Evolutionary conservation across 2,329 filamentous ascomycete genomes (phyloP).

Genomic region (Penicillium sp.): DNA sequence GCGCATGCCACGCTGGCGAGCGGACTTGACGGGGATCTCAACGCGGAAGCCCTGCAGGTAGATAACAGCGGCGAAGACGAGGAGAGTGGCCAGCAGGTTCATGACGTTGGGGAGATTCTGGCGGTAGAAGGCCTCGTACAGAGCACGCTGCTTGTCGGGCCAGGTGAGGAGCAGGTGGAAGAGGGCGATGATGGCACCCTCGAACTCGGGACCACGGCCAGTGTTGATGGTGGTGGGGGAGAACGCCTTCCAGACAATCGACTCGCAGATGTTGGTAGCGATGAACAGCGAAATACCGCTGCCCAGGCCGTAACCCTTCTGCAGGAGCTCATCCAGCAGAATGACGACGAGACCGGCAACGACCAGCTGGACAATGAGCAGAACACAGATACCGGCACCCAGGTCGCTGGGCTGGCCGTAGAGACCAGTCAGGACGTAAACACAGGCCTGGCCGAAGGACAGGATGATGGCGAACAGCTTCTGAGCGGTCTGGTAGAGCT

Average conservation of each 20-base stretch:
- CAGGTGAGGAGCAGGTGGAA: constrained; percentile 98
- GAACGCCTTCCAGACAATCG: constrained; percentile 99
- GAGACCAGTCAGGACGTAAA: constrained; percentile 97
- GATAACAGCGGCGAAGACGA: constrained; percentile 96
- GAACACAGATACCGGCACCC: constrained; percentile 95
- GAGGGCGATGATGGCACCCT: constrained; percentile 95
- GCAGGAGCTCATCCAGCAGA: constrained; percentile 96
- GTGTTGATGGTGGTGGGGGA: constrained; percentile 99
- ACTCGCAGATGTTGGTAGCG: constrained; percentile 99
- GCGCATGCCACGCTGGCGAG: constrained; percentile 96
- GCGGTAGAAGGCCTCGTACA: constrained; percentile 98
- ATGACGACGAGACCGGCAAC: constrained; percentile 98
- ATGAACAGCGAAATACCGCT: constrained; percentile 99
- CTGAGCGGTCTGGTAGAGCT: constrained; percentile 99
- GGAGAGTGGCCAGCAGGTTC: constrained; percentile 91
- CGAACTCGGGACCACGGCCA: constrained; percentile 96
- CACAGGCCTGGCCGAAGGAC: constrained; percentile 94
- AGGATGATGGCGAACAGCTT: constrained; percentile 98
- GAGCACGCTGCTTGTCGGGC: constrained; percentile 98
- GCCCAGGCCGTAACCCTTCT: constrained; percentile 98
- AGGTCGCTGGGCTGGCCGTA: constrained; percentile 97
- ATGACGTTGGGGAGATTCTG: constrained; percentile 99
- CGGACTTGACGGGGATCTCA: constrained; percentile 99
- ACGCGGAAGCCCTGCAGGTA: constrained; percentile 99
- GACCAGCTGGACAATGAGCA: constrained; percentile 96